Conservation (phyloP, 164 flowering plant species). For the Piper betle region DNA sequence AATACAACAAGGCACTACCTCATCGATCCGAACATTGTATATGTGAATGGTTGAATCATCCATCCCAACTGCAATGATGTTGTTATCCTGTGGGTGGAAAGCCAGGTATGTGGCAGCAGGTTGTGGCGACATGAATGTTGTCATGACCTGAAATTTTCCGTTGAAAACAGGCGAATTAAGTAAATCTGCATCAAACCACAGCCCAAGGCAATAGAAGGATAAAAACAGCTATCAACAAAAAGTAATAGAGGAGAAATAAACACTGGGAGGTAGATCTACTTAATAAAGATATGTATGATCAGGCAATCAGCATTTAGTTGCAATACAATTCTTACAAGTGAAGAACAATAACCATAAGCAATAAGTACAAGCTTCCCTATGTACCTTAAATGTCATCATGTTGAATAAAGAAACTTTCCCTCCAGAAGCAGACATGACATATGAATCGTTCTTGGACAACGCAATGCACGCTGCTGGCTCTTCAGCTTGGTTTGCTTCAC, state of each 20-base stretch:
- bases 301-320: slow-evolving; percentile 27
- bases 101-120: slow-evolving; percentile 68
- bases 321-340: neutral
- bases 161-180: slow-evolving; percentile 93
- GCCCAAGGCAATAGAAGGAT: slow-evolving; percentile 81
- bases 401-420: slow-evolving; percentile 62
- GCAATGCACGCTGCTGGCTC: slow-evolving; percentile 89
- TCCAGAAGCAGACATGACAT: slow-evolving; percentile 88
- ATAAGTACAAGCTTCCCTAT: slow-evolving; percentile 69
- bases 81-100: slow-evolving; percentile 75
- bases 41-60: slow-evolving; percentile 78
- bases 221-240: slow-evolving; percentile 68
- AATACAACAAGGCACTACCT: slow-evolving; percentile 28
- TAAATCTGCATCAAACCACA: slow-evolving; percentile 44
- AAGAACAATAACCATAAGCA: neutral
- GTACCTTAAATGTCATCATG: slow-evolving; percentile 71
- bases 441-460: slow-evolving; percentile 86
- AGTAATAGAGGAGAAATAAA: too few species aligned
- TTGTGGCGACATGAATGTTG: slow-evolving; percentile 68
- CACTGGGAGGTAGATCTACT: too few species aligned
- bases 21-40: slow-evolving; percentile 75
- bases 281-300: too few species aligned
- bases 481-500: slow-evolving; percentile 47
- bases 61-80: slow-evolving; percentile 70
- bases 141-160: slow-evolving; percentile 61